phyloP scores from a whole-genome alignment of 2,329 filamentous ascomycete species.

The Talaromyces sp. region DNA sequence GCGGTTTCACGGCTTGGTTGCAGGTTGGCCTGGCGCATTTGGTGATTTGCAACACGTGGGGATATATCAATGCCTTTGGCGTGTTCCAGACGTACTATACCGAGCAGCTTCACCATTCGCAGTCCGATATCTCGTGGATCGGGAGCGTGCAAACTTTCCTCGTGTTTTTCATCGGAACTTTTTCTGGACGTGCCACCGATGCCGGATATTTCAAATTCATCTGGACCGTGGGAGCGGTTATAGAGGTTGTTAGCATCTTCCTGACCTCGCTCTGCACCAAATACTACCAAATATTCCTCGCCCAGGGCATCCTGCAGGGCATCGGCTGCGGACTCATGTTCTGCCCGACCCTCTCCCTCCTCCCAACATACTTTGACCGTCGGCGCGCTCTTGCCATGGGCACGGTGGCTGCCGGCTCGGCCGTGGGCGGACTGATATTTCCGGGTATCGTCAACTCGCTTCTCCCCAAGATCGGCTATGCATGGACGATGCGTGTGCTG shows the following conservation, averaged over 20 bases:
- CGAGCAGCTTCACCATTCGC: conserved; percentile 23
- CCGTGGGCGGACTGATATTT: conserved; percentile 43
- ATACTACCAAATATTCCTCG: conserved; percentile 49
- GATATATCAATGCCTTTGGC: conserved; percentile 32
- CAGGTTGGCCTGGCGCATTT: conserved; percentile 28
- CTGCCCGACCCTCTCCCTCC: conserved; percentile 33
- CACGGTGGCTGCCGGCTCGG: conserved; percentile 33
- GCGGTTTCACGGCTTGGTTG: conserved; percentile 26
- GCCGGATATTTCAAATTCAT: conserved; percentile 35
- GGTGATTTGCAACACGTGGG: conserved; percentile 23
- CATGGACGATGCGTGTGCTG: conserved; percentile 11
- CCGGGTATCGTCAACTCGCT: conserved; percentile 41
- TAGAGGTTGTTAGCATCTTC: conserved; percentile 42
- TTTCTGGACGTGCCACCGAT: conserved; percentile 39
- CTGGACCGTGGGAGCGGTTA: conserved; percentile 23
- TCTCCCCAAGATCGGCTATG: conserved; percentile 31
- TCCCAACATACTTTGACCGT: conserved; percentile 40
- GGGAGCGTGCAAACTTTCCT: conserved; percentile 44
- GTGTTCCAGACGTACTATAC: conserved; percentile 45
- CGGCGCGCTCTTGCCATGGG: conserved; percentile 36
- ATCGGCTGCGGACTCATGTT: conserved; percentile 41
- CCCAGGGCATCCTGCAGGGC: conserved; percentile 41
- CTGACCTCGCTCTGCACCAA: conserved; percentile 39
- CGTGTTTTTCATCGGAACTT: conserved; percentile 40
- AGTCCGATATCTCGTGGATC: conserved; percentile 43